Evolutionary conservation across 768 basidiomycete genomes (phyloP).

Genomic region (Tricholoma furcatifolium): DNA sequence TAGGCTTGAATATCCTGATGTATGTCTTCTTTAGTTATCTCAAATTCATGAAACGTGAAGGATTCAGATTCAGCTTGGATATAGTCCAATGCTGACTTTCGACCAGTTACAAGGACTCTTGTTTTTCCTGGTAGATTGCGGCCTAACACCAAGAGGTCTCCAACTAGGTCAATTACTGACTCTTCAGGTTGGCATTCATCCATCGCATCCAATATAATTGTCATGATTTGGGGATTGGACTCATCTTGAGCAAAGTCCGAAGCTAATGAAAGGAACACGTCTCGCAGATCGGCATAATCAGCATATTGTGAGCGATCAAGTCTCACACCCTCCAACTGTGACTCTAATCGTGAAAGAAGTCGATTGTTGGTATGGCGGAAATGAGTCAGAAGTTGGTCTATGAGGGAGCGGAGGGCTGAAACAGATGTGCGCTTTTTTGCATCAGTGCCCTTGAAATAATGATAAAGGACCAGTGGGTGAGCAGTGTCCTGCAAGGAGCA

Average conservation of each 20-base stretch:
- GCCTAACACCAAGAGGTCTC: too few relatives aligned
- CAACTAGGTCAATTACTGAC: too few relatives aligned
- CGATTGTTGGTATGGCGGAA: background rate
- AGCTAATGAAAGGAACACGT: background rate
- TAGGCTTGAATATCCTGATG: background rate
- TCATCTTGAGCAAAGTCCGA: too few relatives aligned
- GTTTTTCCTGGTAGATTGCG: too few relatives aligned
- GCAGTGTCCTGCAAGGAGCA: background rate
- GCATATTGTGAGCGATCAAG: too few relatives aligned
- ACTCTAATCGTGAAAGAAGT: background rate
- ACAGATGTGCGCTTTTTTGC: background rate
- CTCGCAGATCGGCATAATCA: background rate
- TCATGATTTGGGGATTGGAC: too few relatives aligned
- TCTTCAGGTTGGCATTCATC: too few relatives aligned
- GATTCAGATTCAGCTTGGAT: background rate
- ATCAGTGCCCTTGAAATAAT: background rate
- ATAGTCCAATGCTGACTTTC: background rate
- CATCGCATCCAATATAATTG: too few relatives aligned
- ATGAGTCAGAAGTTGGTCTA: background rate
- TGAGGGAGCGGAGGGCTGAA: background rate
- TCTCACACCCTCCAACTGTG: too few relatives aligned
- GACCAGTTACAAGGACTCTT: background rate
- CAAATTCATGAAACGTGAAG: background rate
- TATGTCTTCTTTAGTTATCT: background rate
- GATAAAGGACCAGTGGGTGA: background rate